Conservation (phyloP, 75 land plant species). For the Picea glauca region DNA sequence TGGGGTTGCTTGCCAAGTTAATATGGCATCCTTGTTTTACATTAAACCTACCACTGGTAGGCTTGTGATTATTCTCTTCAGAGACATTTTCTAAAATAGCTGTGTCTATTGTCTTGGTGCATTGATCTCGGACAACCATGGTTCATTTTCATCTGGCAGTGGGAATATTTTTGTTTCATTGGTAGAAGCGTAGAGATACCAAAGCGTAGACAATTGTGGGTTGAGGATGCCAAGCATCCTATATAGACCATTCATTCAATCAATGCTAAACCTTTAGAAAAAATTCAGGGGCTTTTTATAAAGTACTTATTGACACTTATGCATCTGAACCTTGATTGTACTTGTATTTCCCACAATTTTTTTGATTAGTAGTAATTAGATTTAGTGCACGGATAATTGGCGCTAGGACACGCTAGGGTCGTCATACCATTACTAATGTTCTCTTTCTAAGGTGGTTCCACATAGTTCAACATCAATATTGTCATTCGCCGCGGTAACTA, state of each 20-base stretch:
- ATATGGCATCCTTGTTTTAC: not conserved
- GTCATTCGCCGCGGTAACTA: not conserved
- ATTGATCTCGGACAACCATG: not conserved
- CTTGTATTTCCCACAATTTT: too few species aligned
- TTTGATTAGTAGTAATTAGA: too few species aligned
- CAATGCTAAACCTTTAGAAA: not conserved
- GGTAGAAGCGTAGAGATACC: not conserved
- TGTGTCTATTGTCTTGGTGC: too few species aligned
- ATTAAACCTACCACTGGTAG: not conserved
- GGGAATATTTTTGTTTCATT: not conserved
- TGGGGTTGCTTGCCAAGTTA: not conserved
- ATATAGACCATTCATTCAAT: too few species aligned
- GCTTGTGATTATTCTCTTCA: not conserved
- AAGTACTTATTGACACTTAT: not conserved
- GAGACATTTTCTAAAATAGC: not conserved
- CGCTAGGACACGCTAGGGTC: too few species aligned
- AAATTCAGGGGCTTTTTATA: not conserved
- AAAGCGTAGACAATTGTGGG: not conserved
- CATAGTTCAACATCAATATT: not conserved
- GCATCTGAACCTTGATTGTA: not conserved
- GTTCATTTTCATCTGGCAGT: not conserved
- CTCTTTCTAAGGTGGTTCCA: not conserved
- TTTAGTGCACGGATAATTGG: not conserved
- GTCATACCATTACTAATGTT: not conserved
- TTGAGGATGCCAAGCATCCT: not conserved